Base-by-base conservation (phyloP, 495 filamentous ascomycete species). In the Aspergillus taichungensis region DNA sequence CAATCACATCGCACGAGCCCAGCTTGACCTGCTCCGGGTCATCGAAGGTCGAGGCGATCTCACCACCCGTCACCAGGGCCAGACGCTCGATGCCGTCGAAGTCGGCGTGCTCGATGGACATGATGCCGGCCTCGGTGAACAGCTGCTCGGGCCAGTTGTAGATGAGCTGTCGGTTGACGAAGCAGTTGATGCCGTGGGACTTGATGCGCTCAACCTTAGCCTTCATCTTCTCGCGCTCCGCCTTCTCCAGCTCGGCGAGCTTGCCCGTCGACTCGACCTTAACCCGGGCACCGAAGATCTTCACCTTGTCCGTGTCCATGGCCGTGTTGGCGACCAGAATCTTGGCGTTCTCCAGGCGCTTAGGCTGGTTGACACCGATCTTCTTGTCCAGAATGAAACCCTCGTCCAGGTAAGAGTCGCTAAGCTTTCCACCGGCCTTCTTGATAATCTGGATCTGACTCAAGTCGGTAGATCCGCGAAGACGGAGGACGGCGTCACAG, bases 101-200 rank as follows among this genome's bases (percentile, higher is more conserved):
- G 65, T 98, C 92, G 49, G 92, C 92, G 62, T 98, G 92, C 73
- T 98, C 92, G 55, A 98, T 98, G 11, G 90, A 95, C 72, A 94
- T 82, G 67, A 98, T 97, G 41, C 92, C 94, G 8, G 89, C 91
- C 62, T 98, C 92, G 18, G 91, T 86, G 63, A 98, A 98, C 40
- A 98, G 84, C 68, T 97, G 94, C 64, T 98, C 92, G 30, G 92
- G 92, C 91, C 92, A 97, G 77, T 98, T 98, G 77, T 98, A 98
- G 69, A 98, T 98, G 37, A 98, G 78, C 61, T 98, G 92, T 49
- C 92, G 77, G 75, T 98, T 98, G 61, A 98, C 94, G 69, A 98
- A 98, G 74, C 94, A 97, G 77, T 98, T 98, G 72, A 98, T 95
- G 34, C 92, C 92, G 57, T 98, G 94, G 30, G 88, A 79, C 79